phyloP scores from a whole-genome alignment of 805 yeast genomes.

The Wickerhamomyces chambardii region DNA sequence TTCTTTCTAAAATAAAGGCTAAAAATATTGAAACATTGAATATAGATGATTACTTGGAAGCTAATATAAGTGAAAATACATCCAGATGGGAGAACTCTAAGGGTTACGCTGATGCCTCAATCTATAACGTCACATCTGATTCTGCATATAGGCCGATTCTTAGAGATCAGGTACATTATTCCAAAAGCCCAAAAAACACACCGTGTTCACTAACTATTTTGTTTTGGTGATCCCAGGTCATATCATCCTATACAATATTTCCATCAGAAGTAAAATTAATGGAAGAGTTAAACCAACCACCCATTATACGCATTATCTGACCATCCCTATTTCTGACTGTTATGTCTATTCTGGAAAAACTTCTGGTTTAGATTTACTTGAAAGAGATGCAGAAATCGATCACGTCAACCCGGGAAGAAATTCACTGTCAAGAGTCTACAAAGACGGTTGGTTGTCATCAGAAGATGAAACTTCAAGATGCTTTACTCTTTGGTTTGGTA shows the following conservation, averaged over 20 bases:
- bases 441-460: constrained; percentile 77
- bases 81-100: constrained; percentile 47
- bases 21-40: constrained; percentile 37
- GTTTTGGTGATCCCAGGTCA: constrained; percentile 67
- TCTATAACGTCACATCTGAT: constrained; percentile 47
- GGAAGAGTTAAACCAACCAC: constrained; percentile 38
- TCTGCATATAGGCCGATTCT: constrained; percentile 54
- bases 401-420: constrained; percentile 42
- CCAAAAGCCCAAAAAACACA: constrained; percentile 61
- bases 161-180: constrained; percentile 59
- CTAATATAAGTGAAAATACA: constrained; percentile 34
- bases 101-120: constrained; percentile 41
- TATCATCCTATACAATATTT: constrained; percentile 46
- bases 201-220: constrained; percentile 51
- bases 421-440: constrained; percentile 61
- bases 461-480: constrained; percentile 73
- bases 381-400: constrained; percentile 35
- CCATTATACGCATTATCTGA: constrained; percentile 41
- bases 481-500: constrained; percentile 81
- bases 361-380: constrained; percentile 47
- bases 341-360: constrained; percentile 69
- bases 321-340: constrained; percentile 57
- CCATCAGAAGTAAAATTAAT: constrained; percentile 29
- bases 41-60: constrained; percentile 48
- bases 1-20: constrained; percentile 27